phyloP scores from a whole-genome alignment of 2,329 filamentous ascomycete genomes.

The Chaetomium globosum region DNA sequence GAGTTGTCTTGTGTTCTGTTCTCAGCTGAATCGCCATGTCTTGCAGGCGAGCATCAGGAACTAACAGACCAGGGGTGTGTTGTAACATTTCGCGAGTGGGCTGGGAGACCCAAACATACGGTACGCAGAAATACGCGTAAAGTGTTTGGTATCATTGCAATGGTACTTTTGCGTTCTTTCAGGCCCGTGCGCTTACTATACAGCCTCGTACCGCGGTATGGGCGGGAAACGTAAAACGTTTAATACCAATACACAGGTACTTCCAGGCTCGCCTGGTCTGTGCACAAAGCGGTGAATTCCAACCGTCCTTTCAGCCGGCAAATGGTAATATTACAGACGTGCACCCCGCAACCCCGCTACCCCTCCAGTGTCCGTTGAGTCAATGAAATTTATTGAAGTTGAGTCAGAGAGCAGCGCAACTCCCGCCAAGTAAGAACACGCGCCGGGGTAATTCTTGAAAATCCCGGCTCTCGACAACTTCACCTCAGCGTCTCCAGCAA shows the following conservation, averaged over 20 bases:
- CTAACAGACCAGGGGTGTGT: slow-evolving; percentile 12
- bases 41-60: neutral
- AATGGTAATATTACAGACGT: slow-evolving; percentile 16
- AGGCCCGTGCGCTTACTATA: neutral
- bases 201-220: neutral
- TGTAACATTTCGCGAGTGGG: slow-evolving; percentile 3
- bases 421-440: slow-evolving; percentile 4
- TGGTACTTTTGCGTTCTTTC: neutral
- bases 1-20: neutral
- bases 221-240: neutral
- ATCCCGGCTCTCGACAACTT: neutral
- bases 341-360: slow-evolving; percentile 27
- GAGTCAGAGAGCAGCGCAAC: slow-evolving; percentile 20
- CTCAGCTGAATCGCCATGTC: neutral
- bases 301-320: slow-evolving; percentile 5
- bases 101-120: neutral
- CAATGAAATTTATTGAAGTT: slow-evolving; percentile 21
- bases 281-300: slow-evolving; percentile 18
- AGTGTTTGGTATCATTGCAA: neutral
- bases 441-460: neutral
- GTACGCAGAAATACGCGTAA: slow-evolving; percentile 11
- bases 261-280: neutral
- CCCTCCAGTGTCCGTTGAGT: slow-evolving; percentile 16
- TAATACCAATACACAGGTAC: neutral
- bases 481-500: neutral